Percentiles rank a stretch among this genome's conserved stretches.
Conservation (phyloP, 495 filamentous ascomycete species). For the Penicillium riverlandense region DNA sequence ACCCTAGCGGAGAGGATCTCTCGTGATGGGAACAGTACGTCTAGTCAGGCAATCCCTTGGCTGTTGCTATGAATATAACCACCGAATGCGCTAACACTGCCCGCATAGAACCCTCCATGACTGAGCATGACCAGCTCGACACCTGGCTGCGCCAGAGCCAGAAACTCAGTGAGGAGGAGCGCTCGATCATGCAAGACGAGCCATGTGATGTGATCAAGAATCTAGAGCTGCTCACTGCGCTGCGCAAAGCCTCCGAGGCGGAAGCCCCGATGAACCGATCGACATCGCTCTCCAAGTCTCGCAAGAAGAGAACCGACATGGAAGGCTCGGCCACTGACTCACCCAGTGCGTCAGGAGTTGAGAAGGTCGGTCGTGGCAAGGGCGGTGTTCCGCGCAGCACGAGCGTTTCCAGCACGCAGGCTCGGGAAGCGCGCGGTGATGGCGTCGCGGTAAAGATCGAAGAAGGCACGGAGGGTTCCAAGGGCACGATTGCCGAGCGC, state of each 20-base stretch:
- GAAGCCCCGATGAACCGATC: slow-evolving; percentile 46
- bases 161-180: slow-evolving; percentile 55
- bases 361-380: slow-evolving; percentile 40
- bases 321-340: slow-evolving; percentile 65
- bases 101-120: slow-evolving; percentile 4
- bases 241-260: slow-evolving; percentile 50
- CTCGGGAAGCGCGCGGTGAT: slow-evolving; percentile 33
- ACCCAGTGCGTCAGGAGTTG: slow-evolving; percentile 53
- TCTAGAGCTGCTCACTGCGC: slow-evolving; percentile 52
- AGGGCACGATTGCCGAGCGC: slow-evolving; percentile 42
- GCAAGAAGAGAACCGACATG: slow-evolving; percentile 63
- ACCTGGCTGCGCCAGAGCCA: slow-evolving; percentile 55
- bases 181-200: slow-evolving; percentile 50
- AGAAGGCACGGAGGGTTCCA: slow-evolving; percentile 45
- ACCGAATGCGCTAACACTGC: too few species aligned
- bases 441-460: slow-evolving; percentile 45
- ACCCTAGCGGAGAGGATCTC: slow-evolving; percentile 44
- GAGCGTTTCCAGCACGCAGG: slow-evolving; percentile 45
- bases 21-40: slow-evolving; percentile 39
- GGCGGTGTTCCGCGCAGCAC: slow-evolving; percentile 45
- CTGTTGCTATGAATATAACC: background rate
- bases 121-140: slow-evolving; percentile 45
- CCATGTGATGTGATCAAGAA: slow-evolving; percentile 53
- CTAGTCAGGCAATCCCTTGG: slow-evolving; percentile 1
- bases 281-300: slow-evolving; percentile 40